Conservation (phyloP, 164 flowering plant species). For the Vitis cinerea region DNA sequence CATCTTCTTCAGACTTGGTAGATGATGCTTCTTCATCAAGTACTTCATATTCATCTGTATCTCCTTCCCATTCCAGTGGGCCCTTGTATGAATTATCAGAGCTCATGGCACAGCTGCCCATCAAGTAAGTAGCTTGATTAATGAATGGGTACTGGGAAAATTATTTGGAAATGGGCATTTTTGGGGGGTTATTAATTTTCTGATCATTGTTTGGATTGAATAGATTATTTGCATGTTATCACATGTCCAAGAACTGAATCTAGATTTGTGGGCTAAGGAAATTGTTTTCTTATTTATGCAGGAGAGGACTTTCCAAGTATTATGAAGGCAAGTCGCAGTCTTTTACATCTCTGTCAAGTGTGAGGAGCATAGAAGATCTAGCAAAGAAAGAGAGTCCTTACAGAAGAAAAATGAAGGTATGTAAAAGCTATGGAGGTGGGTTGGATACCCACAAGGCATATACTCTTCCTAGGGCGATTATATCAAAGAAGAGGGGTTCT, state of each 20-base stretch:
- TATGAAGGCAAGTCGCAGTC: conserved; percentile 79
- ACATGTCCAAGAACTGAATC: no score
- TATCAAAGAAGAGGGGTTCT: conserved; percentile 54
- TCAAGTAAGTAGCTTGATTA: conserved; percentile 41
- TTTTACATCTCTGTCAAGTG: conserved; percentile 64
- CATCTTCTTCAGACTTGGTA: conserved; percentile 33
- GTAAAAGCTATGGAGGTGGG: conserved; percentile 59
- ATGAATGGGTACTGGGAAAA: not conserved
- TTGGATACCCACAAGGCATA: conserved; percentile 36
- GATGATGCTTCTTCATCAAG: conserved; percentile 49
- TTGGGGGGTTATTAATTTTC: not conserved
- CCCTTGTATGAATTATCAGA: conserved; percentile 45
- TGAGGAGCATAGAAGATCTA: conserved; percentile 60
- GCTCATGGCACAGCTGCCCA: conserved; percentile 53
- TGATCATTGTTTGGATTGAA: no score
- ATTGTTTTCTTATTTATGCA: conserved; percentile 22
- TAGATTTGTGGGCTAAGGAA: not conserved
- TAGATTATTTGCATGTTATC: no score
- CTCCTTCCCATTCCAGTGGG: conserved; percentile 21
- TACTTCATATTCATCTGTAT: conserved; percentile 5
- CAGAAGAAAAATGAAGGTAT: conserved; percentile 53
- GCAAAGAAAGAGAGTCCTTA: conserved; percentile 56
- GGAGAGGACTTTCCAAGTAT: conserved; percentile 78
- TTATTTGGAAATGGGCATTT: not conserved
- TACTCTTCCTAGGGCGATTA: conserved; percentile 44